phyloP scores from a whole-genome alignment of 495 filamentous ascomycete genomes.

The Aspergillus olivimuriae region DNA sequence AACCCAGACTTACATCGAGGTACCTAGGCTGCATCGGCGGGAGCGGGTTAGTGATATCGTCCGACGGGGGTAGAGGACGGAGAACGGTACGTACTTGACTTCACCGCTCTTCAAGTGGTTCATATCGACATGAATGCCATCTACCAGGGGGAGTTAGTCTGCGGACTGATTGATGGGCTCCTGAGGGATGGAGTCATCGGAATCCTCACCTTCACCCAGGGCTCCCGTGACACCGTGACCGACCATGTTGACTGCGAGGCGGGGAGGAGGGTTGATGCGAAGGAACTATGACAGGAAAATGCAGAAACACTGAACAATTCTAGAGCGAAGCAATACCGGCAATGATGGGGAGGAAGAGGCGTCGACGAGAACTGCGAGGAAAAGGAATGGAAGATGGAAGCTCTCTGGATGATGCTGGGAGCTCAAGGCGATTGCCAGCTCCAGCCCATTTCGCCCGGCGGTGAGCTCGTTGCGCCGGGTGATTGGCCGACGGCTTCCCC shows the following conservation, averaged over 20 bases:
- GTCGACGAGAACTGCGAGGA: constrained; percentile 1
- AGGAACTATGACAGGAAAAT: neutral
- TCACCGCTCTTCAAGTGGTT: constrained; percentile 87
- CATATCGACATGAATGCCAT: constrained; percentile 99
- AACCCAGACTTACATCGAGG: constrained; percentile 75
- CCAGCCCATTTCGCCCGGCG: constrained; percentile 39
- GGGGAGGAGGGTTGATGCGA: neutral
- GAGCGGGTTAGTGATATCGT: no score
- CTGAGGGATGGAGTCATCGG: constrained; percentile 18
- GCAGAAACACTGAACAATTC: neutral
- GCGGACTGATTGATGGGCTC: no score
- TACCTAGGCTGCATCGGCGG: constrained; percentile 64
- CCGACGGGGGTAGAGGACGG: constrained; percentile 1
- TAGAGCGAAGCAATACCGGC: neutral
- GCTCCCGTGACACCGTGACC: constrained; percentile 54
- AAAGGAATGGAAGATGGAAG: constrained; percentile 11
- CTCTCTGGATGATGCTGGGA: constrained; percentile 26
- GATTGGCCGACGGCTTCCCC: constrained; percentile 20
- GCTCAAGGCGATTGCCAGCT: constrained; percentile 24
- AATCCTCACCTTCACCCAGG: constrained; percentile 64
- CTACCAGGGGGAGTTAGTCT: no score
- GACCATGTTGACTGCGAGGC: constrained; percentile 27
- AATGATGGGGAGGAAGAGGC: neutral
- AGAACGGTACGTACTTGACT: constrained; percentile 64
- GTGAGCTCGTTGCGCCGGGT: constrained; percentile 18